Conservation (phyloP, 2,329 filamentous ascomycete genomes). For the Botrytis sinoallii region DNA sequence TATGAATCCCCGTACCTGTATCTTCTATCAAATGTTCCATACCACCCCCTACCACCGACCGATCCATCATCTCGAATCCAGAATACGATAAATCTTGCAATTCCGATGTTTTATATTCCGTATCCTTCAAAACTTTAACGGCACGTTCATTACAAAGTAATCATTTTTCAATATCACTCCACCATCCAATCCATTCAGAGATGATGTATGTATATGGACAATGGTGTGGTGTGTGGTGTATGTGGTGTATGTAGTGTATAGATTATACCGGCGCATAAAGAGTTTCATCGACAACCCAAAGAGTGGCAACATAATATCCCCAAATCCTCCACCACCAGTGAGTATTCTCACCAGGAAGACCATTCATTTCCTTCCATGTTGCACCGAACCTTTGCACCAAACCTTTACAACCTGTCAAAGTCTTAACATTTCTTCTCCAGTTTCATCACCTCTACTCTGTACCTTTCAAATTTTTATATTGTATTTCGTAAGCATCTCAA, state of each 20-base stretch:
- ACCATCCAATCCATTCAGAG: not conserved
- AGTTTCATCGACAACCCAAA: constrained; percentile 12
- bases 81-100: not conserved
- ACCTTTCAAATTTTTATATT: not conserved
- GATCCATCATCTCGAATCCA: not conserved
- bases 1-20: not conserved
- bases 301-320: not conserved
- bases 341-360: not conserved
- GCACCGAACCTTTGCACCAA: not conserved
- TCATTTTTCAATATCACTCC: not conserved
- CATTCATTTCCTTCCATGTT: not conserved
- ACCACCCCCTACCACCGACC: not conserved
- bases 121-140: not conserved
- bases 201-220: not conserved
- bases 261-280: constrained; percentile 11
- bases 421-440: not conserved
- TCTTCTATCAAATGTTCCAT: constrained; percentile 10
- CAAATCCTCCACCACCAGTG: not conserved
- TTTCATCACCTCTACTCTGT: not conserved
- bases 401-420: not conserved
- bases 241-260: not conserved
- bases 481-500: not conserved
- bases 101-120: not conserved
- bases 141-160: not conserved
- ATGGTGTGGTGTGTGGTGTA: not conserved